Evolutionary conservation across 306 rosid species (phyloP).

Genomic region (Lagenaria siceraria): DNA sequence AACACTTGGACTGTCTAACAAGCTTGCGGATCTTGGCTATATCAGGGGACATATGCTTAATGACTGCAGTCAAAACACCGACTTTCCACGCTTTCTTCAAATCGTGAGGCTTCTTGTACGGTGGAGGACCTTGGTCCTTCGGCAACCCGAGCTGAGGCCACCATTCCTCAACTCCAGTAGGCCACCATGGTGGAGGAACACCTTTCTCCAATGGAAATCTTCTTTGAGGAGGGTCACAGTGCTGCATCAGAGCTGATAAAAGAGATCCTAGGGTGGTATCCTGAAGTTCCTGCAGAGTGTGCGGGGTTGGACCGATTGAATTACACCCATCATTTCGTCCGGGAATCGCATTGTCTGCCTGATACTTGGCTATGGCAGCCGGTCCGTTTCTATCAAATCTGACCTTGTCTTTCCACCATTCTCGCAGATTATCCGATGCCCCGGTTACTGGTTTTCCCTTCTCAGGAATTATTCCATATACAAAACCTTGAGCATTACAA

Average conservation of each 20-base stretch:
- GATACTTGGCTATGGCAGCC: slow-evolving; percentile 71
- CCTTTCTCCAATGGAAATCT: slow-evolving; percentile 80
- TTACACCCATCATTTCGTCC: slow-evolving; percentile 47
- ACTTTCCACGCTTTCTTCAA: slow-evolving; percentile 88
- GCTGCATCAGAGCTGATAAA: slow-evolving; percentile 83
- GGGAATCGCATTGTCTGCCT: slow-evolving; percentile 43
- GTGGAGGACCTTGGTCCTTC: slow-evolving; percentile 72
- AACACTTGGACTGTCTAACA: slow-evolving; percentile 72
- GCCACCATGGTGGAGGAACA: slow-evolving; percentile 91
- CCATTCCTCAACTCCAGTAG: slow-evolving; percentile 68
- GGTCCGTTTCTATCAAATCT: slow-evolving; percentile 86
- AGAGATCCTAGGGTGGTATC: slow-evolving; percentile 84
- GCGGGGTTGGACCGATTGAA: slow-evolving; percentile 54
- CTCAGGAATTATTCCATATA: slow-evolving; percentile 78
- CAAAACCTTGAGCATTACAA: slow-evolving; percentile 86
- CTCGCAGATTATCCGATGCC: slow-evolving; percentile 81
- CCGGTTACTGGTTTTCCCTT: slow-evolving; percentile 86
- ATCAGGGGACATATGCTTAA: slow-evolving; percentile 88
- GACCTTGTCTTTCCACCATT: slow-evolving; percentile 92
- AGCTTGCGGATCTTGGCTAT: slow-evolving; percentile 79
- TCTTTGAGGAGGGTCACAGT: slow-evolving; percentile 82
- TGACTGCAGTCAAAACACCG: slow-evolving; percentile 67
- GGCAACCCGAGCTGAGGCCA: slow-evolving; percentile 69
- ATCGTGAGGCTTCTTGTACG: slow-evolving; percentile 92
- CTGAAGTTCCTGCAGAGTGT: slow-evolving; percentile 72